Evolutionary conservation across 2,329 filamentous ascomycete species (phyloP).

Genomic region (Sporothrix dimorphospora): DNA sequence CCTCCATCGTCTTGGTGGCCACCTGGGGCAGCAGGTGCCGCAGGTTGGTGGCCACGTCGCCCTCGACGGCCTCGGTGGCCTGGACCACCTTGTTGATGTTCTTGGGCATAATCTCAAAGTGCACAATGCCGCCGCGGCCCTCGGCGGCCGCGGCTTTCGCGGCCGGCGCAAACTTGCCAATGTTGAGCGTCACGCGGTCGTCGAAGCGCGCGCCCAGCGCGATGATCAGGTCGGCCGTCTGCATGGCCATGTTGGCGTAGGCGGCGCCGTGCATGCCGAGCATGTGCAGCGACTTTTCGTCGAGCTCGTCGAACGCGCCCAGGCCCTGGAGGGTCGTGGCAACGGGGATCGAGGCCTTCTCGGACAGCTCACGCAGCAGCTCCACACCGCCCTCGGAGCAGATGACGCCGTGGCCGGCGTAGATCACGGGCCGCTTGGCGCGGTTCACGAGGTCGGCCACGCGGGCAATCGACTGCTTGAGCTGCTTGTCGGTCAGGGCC

Average conservation of each 20-base stretch:
- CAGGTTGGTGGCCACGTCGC: conserved; percentile 83
- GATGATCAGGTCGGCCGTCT: conserved; percentile 94
- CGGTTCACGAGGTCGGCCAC: conserved; percentile 83
- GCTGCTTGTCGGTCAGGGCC: conserved; percentile 71
- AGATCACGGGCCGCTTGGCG: conserved; percentile 92
- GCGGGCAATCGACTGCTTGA: conserved; percentile 72
- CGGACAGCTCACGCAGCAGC: conserved; percentile 81
- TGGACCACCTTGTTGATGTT: conserved; percentile 99
- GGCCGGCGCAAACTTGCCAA: conserved; percentile 85
- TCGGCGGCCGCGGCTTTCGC: conserved; percentile 84
- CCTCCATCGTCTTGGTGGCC: conserved; percentile 60
- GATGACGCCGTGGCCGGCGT: conserved; percentile 89
- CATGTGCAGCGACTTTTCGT: conserved; percentile 96
- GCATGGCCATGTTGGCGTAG: conserved; percentile 97
- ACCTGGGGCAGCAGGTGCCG: conserved; percentile 73
- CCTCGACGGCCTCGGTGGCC: conserved; percentile 92
- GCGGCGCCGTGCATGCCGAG: conserved; percentile 97
- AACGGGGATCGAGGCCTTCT: conserved; percentile 90
- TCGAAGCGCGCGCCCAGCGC: conserved; percentile 93
- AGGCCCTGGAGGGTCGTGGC: conserved; percentile 95
- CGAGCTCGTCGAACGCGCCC: conserved; percentile 88
- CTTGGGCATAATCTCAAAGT: conserved; percentile 99
- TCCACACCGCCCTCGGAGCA: conserved; percentile 76
- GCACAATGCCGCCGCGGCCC: conserved; percentile 88
- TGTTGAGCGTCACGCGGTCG: conserved; percentile 84